Base-by-base conservation (phyloP, 257 asterid genomes). In the Solanum clarkiae region DNA sequence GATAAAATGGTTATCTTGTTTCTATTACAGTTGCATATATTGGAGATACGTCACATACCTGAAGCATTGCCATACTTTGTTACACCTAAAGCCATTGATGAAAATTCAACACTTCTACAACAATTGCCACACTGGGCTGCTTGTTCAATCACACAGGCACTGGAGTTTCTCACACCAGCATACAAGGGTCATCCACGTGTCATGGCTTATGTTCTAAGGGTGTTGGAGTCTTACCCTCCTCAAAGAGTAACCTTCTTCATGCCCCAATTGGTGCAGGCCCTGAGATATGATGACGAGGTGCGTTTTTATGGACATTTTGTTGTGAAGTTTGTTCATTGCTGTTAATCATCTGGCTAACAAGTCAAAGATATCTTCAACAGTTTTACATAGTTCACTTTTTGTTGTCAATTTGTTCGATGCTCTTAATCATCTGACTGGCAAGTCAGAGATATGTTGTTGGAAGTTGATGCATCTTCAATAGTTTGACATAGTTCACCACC, bases 91-190 rank as follows among this genome's bases (percentile, higher is more conserved):
- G 94, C 98, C 6, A 94, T 94, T 86, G 98, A 97, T 84, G 99
- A 97, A 83, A 95, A 97, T 87, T 97, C 99, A 55, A 77, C 96
- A 83, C 96, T 95, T 84, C 84, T 97, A 93, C 99, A 97, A 87
- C 99, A 97, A 87, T 85, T 97, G 90, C 99, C 99, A 51, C 99
- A 97, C 88, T 97, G 99, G 98, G 98, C 99, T 36, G 95, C 98
- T 85, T 95, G 98, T 88, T 97, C 99, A 84, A 94, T 97, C 86
- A 97, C 98, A 26, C 98, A 92, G 90, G 99, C 98, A 70, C 86
- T 97, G 92, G 99, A 94, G 86, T 97, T 97, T 87, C 98, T 97
- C 84, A 92, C 98, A 84, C 98, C 99, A 22, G 92, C 98, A 45
- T 97, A 92, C 90, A 97, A 94, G 91, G 98, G 99, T 81, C 98